Percentiles rank a stretch among this genome's conserved stretches.
phyloP scores from a whole-genome alignment of 495 filamentous ascomycete genomes.

The Trichoderma parareesei region DNA sequence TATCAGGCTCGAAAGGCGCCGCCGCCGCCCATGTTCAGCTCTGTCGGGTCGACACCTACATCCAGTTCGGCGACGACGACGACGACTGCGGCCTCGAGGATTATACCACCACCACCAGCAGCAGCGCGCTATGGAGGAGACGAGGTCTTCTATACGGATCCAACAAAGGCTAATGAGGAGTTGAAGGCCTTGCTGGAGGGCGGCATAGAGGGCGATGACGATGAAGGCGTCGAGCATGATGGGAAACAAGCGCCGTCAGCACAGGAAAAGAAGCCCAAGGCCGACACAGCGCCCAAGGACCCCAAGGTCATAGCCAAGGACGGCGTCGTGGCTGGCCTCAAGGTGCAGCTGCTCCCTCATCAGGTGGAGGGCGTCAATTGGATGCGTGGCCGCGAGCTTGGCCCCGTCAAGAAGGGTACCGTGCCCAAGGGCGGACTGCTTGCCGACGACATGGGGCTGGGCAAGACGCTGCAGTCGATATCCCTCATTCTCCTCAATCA shows the following conservation, averaged over 20 bases:
- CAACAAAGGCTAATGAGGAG: slow-evolving; percentile 68
- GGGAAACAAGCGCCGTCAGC: slow-evolving; percentile 15
- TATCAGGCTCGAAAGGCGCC: slow-evolving; percentile 28
- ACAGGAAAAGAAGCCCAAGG: neutral
- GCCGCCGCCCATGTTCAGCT: slow-evolving; percentile 27
- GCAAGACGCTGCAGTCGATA: slow-evolving; percentile 78
- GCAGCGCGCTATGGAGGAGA: slow-evolving; percentile 30
- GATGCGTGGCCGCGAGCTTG: slow-evolving; percentile 86
- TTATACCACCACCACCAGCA: neutral
- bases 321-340: slow-evolving; percentile 57
- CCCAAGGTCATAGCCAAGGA: slow-evolving; percentile 16
- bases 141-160: slow-evolving; percentile 64
- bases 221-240: slow-evolving; percentile 32
- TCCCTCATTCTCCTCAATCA: slow-evolving; percentile 74
- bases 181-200: slow-evolving; percentile 84
- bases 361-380: slow-evolving; percentile 87
- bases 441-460: slow-evolving; percentile 80
- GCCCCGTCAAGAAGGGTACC: slow-evolving; percentile 64
- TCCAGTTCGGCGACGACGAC: no score
- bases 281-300: neutral
- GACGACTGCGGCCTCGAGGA: slow-evolving; percentile 17
- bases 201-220: slow-evolving; percentile 72
- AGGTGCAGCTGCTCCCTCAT: slow-evolving; percentile 81
- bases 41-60: slow-evolving; percentile 18
- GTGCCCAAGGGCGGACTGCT: slow-evolving; percentile 81